Evolutionary conservation across 345 rosid species (phyloP).

Genomic region (Lepidium sativum): DNA sequence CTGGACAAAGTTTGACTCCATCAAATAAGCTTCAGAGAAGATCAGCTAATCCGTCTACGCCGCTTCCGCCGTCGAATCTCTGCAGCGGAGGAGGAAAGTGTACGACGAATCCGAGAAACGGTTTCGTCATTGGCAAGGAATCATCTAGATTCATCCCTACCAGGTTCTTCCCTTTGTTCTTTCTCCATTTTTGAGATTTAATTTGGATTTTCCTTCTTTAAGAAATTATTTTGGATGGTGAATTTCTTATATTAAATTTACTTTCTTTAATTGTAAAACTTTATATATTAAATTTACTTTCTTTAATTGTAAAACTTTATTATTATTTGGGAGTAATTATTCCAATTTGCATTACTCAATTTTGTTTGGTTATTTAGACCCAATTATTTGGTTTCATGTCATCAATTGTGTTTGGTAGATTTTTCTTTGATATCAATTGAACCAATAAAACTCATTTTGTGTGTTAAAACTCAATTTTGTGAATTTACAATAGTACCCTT

Average conservation of each 20-base stretch:
- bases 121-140: slow-evolving; percentile 27
- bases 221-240: background rate
- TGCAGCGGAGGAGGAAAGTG: background rate
- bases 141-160: slow-evolving; percentile 27
- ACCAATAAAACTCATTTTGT: too few species aligned
- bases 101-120: slow-evolving; percentile 16
- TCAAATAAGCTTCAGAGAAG: slow-evolving; percentile 6
- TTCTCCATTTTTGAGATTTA: background rate
- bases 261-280: background rate
- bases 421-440: background rate
- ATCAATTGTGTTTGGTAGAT: background rate
- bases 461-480: too few species aligned
- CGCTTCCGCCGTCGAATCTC: slow-evolving; percentile 4
- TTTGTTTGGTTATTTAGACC: background rate
- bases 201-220: background rate
- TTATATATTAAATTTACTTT: too few species aligned
- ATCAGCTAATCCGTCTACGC: slow-evolving; percentile 12
- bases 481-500: slow-evolving; percentile 5
- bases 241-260: background rate
- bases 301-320: background rate
- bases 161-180: slow-evolving; percentile 24
- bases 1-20: slow-evolving; percentile 4
- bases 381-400: slow-evolving; percentile 1
- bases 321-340: background rate
- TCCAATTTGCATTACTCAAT: background rate